Base-by-base conservation (phyloP, 1,284 basidiomycete genomes). In the Leccinum colubrinum region DNA sequence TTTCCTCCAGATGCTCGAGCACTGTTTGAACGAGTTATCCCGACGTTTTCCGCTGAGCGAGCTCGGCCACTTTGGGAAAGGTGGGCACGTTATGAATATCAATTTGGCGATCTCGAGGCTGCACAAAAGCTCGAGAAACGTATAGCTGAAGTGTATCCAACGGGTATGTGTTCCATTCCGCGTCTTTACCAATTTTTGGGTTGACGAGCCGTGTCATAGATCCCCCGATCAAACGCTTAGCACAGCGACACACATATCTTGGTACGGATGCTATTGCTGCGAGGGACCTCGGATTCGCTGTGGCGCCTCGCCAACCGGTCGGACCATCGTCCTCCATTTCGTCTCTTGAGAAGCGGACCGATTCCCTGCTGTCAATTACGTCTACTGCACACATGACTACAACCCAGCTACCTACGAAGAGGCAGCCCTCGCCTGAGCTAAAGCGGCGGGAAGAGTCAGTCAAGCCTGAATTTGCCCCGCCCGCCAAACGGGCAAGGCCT, bases 61-160 rank as follows among this genome's bases (percentile, higher is more conserved):
- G 94, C 95, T 11, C 83, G 93, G 52, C 87, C 91, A 0, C 81
- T 99, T 14, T 99, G 96, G 96, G 94, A 98, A 69, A 86, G 92
- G 55, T 99, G 97, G 97, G 89, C 94, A 3, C 84, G 90, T 62
- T 97, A 97, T 78, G 95, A 98, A 76, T 97, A 97, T 79, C 90
- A 93, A 72, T 98, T 93, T 73, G 95, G 95, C 22, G 95, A 97
- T 76, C 80, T 95, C n/a, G 87, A 93, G 54, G 91, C 93, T 2
- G 88, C 94, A 8, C 87, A 91, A 65, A 94, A 96, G 74, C 84
- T 98, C 56, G 95, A 98, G 74, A 86, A 88, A 64, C 86, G 97
- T 4, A 90, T 98, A 70, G 81, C 88, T 2, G 95, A 98, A 66
- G 85, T 88, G 2, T 98, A 95, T 76, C 90, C 95, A 0, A 85